phyloP scores from a whole-genome alignment of 1,284 basidiomycete genomes.

The Leccinum angustisporum region DNA sequence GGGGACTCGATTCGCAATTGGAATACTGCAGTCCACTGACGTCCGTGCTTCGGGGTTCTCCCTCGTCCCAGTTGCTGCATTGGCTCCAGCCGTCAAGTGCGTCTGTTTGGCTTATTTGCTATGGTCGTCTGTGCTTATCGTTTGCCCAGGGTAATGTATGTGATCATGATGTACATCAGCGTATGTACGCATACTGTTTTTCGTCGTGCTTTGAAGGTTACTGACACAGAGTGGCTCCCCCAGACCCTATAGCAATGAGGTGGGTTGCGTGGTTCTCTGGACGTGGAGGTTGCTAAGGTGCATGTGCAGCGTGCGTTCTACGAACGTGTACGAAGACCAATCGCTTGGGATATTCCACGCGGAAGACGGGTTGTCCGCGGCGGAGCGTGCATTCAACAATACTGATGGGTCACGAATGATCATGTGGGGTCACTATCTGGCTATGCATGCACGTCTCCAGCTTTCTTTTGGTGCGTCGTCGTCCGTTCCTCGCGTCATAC shows the following conservation, averaged over 20 bases:
- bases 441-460: slow-evolving; percentile 81
- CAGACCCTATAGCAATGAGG: slow-evolving; percentile 75
- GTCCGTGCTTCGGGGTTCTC: slow-evolving; percentile 89
- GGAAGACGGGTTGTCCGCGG: slow-evolving; percentile 46
- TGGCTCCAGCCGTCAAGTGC: slow-evolving; percentile 85
- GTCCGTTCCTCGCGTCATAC: neutral
- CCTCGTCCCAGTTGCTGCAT: slow-evolving; percentile 65
- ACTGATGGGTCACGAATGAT: slow-evolving; percentile 48
- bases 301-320: slow-evolving; percentile 77
- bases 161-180: slow-evolving; percentile 87
- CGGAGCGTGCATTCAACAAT: slow-evolving; percentile 48
- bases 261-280: slow-evolving; percentile 23
- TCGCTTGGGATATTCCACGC: slow-evolving; percentile 75
- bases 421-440: slow-evolving; percentile 76
- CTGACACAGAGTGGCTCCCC: slow-evolving; percentile 16
- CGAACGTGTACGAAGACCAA: slow-evolving; percentile 96
- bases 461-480: slow-evolving; percentile 74
- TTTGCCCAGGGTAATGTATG: slow-evolving; percentile 68
- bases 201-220: slow-evolving; percentile 2
- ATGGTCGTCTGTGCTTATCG: slow-evolving; percentile 4
- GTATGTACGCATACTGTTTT: slow-evolving; percentile 52
- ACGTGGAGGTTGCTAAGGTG: neutral
- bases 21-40: slow-evolving; percentile 72
- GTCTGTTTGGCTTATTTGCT: slow-evolving; percentile 19
- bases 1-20: slow-evolving; percentile 64